Evolutionary conservation across 2,329 filamentous ascomycete species (phyloP).

Genomic region (Phyllosticta citribraziliensis): DNA sequence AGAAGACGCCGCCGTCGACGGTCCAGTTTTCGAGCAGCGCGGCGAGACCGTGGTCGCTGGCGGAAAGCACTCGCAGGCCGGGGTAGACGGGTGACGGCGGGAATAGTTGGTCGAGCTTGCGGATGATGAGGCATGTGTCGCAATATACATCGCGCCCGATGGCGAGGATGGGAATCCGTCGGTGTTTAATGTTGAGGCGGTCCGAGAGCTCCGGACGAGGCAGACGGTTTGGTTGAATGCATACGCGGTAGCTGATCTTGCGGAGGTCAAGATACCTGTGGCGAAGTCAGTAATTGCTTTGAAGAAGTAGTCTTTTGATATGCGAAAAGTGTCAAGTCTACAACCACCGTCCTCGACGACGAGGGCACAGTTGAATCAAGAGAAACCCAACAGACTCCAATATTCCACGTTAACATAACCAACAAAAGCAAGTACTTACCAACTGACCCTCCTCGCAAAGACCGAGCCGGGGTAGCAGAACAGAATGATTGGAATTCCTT

Average conservation of each 20-base stretch:
- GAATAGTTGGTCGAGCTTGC: conserved; percentile 50
- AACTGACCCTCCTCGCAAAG: not conserved
- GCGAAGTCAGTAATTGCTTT: not conserved
- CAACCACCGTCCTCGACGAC: not conserved
- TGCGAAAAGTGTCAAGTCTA: not conserved
- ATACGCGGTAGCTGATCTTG: not conserved
- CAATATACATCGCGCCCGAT: conserved; percentile 59
- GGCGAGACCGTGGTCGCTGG: conserved; percentile 28
- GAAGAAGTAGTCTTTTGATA: not conserved
- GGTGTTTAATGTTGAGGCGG: conserved; percentile 52
- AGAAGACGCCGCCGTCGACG: conserved; percentile 49
- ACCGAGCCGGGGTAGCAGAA: conserved; percentile 6
- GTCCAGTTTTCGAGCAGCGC: conserved; percentile 46
- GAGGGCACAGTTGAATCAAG: too few species aligned
- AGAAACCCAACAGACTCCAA: too few species aligned
- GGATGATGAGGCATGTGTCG: conserved; percentile 59
- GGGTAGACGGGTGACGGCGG: conserved; percentile 18
- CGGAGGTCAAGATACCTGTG: conserved; percentile 6
- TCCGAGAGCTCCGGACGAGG: conserved; percentile 55
- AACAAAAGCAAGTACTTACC: not conserved
- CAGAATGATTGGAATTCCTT: not conserved
- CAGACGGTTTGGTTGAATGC: conserved; percentile 51
- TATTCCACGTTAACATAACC: too few species aligned
- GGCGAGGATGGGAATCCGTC: conserved; percentile 58
- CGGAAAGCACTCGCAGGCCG: not conserved